Base-by-base conservation (phyloP, 768 basidiomycete species). In the Ramaria sp. region DNA sequence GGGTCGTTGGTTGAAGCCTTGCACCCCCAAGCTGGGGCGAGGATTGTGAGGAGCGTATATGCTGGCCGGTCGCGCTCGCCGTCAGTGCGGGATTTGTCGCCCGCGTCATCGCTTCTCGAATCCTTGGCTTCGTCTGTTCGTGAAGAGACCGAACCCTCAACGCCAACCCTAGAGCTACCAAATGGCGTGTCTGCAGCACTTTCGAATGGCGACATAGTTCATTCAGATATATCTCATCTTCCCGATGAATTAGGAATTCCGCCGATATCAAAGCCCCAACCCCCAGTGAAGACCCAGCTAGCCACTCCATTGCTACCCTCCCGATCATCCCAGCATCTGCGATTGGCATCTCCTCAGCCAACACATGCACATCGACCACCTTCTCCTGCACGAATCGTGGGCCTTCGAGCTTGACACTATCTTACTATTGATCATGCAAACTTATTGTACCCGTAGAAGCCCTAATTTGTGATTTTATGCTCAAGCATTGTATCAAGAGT, bases 401-500 rank as follows among this genome's bases (percentile, higher is more conserved):
- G 64, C 58, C 58, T 66, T 37, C 65, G 59, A 51, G 65, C 67
- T 62, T 74, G 55, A 51, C 15, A 34, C n/a, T n/a, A 34, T 60
- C 58, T 30, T 50, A 46, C 42, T 37, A 6, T 59, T 12, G 2
- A 30, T 31, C 37, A 20, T 31, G 15, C 48, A 5, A 2, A 7
- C 27, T 30, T 49, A 7, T 49, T 24, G n/a, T 30, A 17, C 22
- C 48, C 31, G 3, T 30, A 49, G 22, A 30, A 9, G 17, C 24
- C 24, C 17, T 22, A n/a, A 43, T n/a, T 19, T 43, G 42, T 43
- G 17, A 43, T 43, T 4, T 1, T 22, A 1, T 19, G 13, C 42
- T 22, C 42, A 22, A 7, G 9, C 34, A 37, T 10, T 37, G 34
- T 37, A 13, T 37, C 34, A 37, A 37, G 9, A 7, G 34, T 37